Conservation (phyloP, 192 early-diverging fungal species). For the Lobosporangium transversale region DNA sequence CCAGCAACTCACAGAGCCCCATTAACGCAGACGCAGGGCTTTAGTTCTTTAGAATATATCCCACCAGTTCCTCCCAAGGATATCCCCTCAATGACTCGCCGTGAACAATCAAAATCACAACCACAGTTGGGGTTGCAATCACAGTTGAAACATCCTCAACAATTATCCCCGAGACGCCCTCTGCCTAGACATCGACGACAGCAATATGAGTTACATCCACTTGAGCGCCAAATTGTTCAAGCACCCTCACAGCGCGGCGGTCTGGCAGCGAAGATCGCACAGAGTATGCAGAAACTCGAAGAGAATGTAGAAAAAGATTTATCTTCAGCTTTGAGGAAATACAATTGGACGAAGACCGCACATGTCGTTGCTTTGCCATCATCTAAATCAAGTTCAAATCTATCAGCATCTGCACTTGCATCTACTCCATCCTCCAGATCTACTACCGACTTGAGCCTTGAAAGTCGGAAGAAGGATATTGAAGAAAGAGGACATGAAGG, state of each 20-base stretch:
- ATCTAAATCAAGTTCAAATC: no score
- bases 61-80: no score
- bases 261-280: constrained; percentile 12
- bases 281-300: constrained; percentile 16
- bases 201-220: neutral
- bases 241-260: constrained; percentile 2
- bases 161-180: no score
- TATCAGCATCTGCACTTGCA: no score
- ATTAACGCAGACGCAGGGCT: neutral
- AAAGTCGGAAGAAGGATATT: no score
- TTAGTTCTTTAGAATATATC: no score
- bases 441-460: no score
- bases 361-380: neutral
- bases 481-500: no score
- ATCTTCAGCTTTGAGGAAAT: neutral
- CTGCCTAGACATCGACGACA: neutral
- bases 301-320: constrained; percentile 1
- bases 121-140: no score
- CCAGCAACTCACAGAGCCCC: neutral
- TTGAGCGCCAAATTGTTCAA: neutral
- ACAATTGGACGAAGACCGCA: neutral
- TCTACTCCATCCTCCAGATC: no score
- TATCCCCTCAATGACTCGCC: no score
- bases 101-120: neutral
- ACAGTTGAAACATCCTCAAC: no score